A percentile compares a stretch with the other conserved stretches of the same genome.
Conservation (phyloP, 208 protist genomes). For the Leishmania martiniquensis region DNA sequence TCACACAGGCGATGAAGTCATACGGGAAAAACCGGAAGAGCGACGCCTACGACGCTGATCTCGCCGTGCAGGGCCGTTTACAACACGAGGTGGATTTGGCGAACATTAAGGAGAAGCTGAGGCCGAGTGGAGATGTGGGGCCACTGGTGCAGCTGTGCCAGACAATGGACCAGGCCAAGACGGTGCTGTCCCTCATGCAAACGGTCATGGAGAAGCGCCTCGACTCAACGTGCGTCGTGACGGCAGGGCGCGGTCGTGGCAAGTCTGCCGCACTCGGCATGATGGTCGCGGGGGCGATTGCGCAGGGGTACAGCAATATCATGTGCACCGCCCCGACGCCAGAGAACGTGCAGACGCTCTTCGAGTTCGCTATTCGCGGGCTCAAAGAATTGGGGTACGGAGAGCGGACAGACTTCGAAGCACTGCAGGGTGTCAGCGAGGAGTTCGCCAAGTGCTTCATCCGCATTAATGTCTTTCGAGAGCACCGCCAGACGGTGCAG, state of each 20-base stretch:
- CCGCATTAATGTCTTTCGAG: constrained; percentile 97
- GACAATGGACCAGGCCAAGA: constrained; percentile 98
- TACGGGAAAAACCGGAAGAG: constrained; percentile 41
- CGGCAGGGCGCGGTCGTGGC: constrained; percentile 97
- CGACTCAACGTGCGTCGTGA: constrained; percentile 96
- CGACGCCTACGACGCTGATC: constrained; percentile 61
- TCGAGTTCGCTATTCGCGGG: constrained; percentile 98
- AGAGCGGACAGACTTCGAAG: constrained; percentile 98
- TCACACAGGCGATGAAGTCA: constrained; percentile 90
- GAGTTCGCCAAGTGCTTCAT: constrained; percentile 97
- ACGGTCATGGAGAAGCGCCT: constrained; percentile 97
- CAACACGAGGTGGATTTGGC: constrained; percentile 86
- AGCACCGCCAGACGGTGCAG: constrained; percentile 98
- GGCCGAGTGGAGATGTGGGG: constrained; percentile 84
- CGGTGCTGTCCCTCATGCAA: constrained; percentile 98
- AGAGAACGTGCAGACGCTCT: constrained; percentile 99
- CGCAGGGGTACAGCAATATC: constrained; percentile 99
- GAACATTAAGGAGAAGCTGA: constrained; percentile 80
- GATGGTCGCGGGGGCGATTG: constrained; percentile 95
- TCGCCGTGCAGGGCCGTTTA: constrained; percentile 74
- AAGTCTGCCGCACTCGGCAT: constrained; percentile 97
- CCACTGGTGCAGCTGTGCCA: constrained; percentile 91
- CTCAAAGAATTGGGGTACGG: constrained; percentile 96
- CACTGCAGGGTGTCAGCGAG: constrained; percentile 92
- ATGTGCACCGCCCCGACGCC: constrained; percentile 98